Percentiles rank a stretch among this genome's conserved stretches.
These are phyloP conservation scores for Sarocladiaceae sp. DNA, from an alignment of 2,329 filamentous ascomycete genomes.

Conservation along the genomic window DNA sequence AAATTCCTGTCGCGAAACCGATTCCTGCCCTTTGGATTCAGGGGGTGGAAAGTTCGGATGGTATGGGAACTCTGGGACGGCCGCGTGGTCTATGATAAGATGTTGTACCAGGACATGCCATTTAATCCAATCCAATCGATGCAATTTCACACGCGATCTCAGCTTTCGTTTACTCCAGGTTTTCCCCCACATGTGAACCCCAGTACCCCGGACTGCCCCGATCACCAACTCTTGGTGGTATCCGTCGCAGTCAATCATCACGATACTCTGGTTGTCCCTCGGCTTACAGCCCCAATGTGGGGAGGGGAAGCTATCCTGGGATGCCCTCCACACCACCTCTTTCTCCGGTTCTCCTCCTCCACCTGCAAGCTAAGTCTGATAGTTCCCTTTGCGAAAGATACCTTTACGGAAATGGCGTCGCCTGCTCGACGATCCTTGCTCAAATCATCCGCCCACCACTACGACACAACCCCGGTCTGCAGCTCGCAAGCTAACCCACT, in stretches of 20 bases:
- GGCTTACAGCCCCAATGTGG: not conserved
- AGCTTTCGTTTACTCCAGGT: not conserved
- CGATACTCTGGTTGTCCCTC: not conserved
- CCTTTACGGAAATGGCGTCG: no score
- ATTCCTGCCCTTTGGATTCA: no score
- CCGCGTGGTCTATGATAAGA: not conserved
- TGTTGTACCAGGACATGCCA: not conserved
- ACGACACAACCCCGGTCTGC: not conserved
- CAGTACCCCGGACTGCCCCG: not conserved
- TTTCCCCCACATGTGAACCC: not conserved
- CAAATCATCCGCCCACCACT: no score
- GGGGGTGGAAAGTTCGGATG: no score
- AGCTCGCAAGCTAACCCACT: slow-evolving; percentile 9
- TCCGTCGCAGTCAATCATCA: no score
- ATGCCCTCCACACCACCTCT: not conserved
- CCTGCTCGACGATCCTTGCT: not conserved
- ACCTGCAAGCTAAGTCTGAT: no score
- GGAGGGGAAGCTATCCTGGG: not conserved
- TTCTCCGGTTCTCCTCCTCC: no score
- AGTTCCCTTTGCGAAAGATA: no score
- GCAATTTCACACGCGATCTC: not conserved
- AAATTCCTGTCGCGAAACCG: no score
- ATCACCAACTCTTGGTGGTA: no score
- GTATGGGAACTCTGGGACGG: no score
- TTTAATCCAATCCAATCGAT: not conserved